phyloP scores from a whole-genome alignment of 805 yeast genomes.

The Saturnispora serradocipensis region DNA sequence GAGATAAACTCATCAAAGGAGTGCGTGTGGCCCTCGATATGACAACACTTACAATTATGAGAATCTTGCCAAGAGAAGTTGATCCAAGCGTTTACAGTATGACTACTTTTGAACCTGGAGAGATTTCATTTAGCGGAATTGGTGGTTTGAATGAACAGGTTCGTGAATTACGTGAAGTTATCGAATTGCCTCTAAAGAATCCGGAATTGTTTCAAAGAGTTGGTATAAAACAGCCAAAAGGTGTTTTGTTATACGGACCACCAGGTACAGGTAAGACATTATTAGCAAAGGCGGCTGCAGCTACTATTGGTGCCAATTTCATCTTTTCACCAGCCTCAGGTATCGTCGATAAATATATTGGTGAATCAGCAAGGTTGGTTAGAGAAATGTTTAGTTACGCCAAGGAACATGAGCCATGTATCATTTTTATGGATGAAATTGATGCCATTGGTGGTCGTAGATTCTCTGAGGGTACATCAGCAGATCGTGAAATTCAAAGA shows the following conservation, averaged over 20 bases:
- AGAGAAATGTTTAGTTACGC: slow-evolving; percentile 95
- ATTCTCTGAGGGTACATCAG: slow-evolving; percentile 98
- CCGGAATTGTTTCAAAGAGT: slow-evolving; percentile 94
- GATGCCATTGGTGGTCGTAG: slow-evolving; percentile 99
- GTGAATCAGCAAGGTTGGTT: slow-evolving; percentile 94
- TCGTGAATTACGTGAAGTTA: slow-evolving; percentile 93
- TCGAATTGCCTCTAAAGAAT: slow-evolving; percentile 91
- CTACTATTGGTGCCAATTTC: slow-evolving; percentile 90
- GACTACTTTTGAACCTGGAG: slow-evolving; percentile 98
- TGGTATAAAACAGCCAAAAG: slow-evolving; percentile 98
- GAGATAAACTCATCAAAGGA: slow-evolving; percentile 78
- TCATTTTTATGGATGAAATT: slow-evolving; percentile 91
- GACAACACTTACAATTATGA: slow-evolving; percentile 96
- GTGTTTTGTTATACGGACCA: slow-evolving; percentile 87
- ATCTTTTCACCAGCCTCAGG: slow-evolving; percentile 99
- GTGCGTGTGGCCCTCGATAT: slow-evolving; percentile 94
- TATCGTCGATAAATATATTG: slow-evolving; percentile 89
- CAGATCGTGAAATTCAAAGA: slow-evolving; percentile 98
- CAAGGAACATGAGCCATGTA: slow-evolving; percentile 85
- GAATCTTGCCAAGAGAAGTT: slow-evolving; percentile 94
- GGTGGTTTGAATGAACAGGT: slow-evolving; percentile 97
- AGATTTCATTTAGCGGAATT: slow-evolving; percentile 84
- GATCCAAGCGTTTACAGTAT: slow-evolving; percentile 96
- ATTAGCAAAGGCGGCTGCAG: slow-evolving; percentile 95
- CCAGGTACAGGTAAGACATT: slow-evolving; percentile 99